These are phyloP conservation scores for Fusarium austroafricanum DNA, from an alignment of 2,329 filamentous ascomycete species.

Conservation along the genomic window DNA sequence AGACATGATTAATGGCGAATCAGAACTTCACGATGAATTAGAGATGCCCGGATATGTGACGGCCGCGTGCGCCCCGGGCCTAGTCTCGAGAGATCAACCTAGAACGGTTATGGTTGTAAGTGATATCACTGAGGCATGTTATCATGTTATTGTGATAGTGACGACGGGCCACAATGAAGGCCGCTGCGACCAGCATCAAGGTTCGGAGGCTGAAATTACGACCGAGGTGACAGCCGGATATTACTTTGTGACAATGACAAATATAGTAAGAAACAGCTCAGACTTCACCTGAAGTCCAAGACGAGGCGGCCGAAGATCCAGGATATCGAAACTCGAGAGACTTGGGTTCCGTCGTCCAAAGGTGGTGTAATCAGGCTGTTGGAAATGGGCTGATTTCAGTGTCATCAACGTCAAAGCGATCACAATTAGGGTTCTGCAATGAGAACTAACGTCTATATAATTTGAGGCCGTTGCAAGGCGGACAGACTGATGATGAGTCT, in stretches of 20 bases:
- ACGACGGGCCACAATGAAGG: background rate
- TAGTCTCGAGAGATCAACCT: conserved; percentile 31
- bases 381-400: conserved; percentile 27
- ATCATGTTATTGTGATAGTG: conserved; percentile 26
- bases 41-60: conserved; percentile 31
- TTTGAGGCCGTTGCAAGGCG: conserved; percentile 14
- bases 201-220: conserved; percentile 12
- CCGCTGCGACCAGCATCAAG: conserved; percentile 5
- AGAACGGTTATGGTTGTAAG: conserved; percentile 14
- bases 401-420: background rate
- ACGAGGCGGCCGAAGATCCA: conserved; percentile 7
- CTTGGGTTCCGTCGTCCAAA: background rate
- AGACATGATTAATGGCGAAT: conserved; percentile 35
- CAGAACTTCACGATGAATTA: conserved; percentile 14
- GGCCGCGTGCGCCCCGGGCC: conserved; percentile 28
- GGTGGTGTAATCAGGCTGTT: conserved; percentile 17
- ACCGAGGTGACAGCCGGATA: conserved; percentile 21
- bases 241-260: conserved; percentile 7
- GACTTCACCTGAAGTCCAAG: background rate
- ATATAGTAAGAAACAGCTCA: background rate
- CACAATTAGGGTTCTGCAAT: background rate
- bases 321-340: conserved; percentile 1
- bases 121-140: conserved; percentile 6
- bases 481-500: conserved; percentile 7
- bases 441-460: background rate